These are phyloP conservation scores for Elongisporangium anandrum DNA, from an alignment of 352 stramenopile genomes.

Conservation along the genomic window DNA sequence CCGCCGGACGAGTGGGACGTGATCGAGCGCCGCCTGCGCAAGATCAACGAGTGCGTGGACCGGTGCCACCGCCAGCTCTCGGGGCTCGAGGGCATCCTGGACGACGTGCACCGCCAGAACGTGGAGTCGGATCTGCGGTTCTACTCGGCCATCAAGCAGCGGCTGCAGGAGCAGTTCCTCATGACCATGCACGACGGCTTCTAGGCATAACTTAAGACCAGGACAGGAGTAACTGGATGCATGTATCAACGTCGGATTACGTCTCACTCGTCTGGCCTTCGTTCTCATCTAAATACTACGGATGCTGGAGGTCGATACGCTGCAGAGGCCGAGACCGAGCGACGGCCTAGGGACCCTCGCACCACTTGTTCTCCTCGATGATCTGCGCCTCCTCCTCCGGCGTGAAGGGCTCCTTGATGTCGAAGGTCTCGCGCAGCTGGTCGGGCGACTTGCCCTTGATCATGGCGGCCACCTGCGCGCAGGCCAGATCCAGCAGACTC, in stretches of 20 bases:
- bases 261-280: neutral
- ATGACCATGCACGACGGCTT: constrained; percentile 67
- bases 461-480: constrained; percentile 47
- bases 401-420: constrained; percentile 56
- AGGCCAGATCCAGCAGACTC: constrained; percentile 50
- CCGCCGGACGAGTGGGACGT: constrained; percentile 68
- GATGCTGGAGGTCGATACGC: neutral
- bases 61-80: constrained; percentile 49
- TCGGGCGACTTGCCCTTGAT: constrained; percentile 70
- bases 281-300: neutral
- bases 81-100: constrained; percentile 36
- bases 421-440: constrained; percentile 55
- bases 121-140: constrained; percentile 63
- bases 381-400: constrained; percentile 61
- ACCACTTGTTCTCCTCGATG: constrained; percentile 71
- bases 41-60: constrained; percentile 68
- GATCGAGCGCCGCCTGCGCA: constrained; percentile 50
- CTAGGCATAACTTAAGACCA: constrained; percentile 16
- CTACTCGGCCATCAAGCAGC: constrained; percentile 72
- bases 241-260: neutral
- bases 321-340: constrained; percentile 1
- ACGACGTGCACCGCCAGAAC: constrained; percentile 49
- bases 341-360: constrained; percentile 31
- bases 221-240: constrained; percentile 1
- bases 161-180: constrained; percentile 62